Base-by-base conservation (phyloP, 345 rosid species). In the Brassica juncea region DNA sequence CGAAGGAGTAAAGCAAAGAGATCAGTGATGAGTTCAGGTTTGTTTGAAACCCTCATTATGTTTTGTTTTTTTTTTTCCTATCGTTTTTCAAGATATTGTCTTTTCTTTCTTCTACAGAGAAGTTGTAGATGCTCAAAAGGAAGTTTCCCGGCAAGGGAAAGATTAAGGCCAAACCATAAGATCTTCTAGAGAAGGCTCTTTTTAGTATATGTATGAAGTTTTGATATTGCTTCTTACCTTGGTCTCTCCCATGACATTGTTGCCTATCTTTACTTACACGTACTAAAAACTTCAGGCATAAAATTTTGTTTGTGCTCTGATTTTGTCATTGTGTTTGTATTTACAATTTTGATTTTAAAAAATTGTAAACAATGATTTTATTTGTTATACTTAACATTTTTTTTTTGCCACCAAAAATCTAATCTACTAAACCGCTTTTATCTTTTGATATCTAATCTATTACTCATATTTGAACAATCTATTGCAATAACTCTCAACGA, bases 1-100 rank as follows among this genome's bases (percentile, higher is more conserved):
- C 11, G 94, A 94, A 77, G 97, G 97, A 14, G 92, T 90, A 89
- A 74, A 88, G 84, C 78, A 87, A 84, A 77, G 92, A 90, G 87
- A 87, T 94, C 28, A 82, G 86, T 9, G 74, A 73, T 35, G 96
- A 94, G 32, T 89, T 92, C 84, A 89, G 96, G 98, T 94, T 74
- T 34, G 87, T 73, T 6, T 49, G 4, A 68, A 34, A 25, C 57
- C 12, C 25, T 60, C 6, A 4, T 30, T 25, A 49, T 44, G 61
- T 57, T 68, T 30, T 27, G 44, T n/a, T 54, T 23, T 19, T 68
- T 68, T 19, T 32, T 60, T 7, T 49, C 4, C 7, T 0, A 8
- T 5, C 8, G 4, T 39, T 39, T 5, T 28, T 35, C 59, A 5
- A 25, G 32, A 69, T 27, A n/a, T 6, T 19, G 23, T 32, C 5